Percentiles rank a stretch among this genome's conserved stretches.
Conservation (phyloP, 163 green algal genomes). For the Scenedesmus sp. region DNA sequence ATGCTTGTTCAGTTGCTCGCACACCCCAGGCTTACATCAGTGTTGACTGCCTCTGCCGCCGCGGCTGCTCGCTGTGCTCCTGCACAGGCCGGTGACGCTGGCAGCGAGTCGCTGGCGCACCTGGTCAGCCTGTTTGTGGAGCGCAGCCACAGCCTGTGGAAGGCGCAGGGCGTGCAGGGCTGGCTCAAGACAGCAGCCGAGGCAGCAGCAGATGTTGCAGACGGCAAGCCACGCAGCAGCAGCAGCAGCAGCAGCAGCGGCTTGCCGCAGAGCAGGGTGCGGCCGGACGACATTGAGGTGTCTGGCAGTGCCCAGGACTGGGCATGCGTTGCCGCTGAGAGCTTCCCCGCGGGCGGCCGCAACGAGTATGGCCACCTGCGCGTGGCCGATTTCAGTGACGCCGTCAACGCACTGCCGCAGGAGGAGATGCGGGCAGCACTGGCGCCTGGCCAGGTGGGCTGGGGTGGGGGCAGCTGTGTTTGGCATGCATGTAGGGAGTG, state of each 20-base stretch:
- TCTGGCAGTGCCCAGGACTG: constrained; percentile 70
- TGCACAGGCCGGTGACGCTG: constrained; percentile 55
- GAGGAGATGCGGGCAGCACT: constrained; percentile 41
- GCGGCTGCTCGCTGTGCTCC: not conserved
- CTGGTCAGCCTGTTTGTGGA: constrained; percentile 90
- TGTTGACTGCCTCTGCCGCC: constrained; percentile 11
- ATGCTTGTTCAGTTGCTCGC: not conserved
- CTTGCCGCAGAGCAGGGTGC: not conserved
- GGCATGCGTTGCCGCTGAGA: constrained; percentile 68
- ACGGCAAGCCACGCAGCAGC: constrained; percentile 59
- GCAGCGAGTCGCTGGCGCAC: constrained; percentile 78
- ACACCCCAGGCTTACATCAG: not conserved
- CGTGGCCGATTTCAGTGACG: constrained; percentile 86
- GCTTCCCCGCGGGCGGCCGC: constrained; percentile 67
- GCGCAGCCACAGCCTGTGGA: constrained; percentile 88
- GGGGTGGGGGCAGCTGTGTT: not conserved
- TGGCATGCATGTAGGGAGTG: not conserved
- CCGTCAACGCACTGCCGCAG: constrained; percentile 75
- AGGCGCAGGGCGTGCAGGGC: constrained; percentile 77
- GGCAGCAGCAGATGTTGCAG: constrained; percentile 70
- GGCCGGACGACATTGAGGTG: constrained; percentile 7
- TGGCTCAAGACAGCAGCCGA: constrained; percentile 73
- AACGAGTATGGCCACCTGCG: constrained; percentile 88
- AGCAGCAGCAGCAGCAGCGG: constrained; percentile 42
- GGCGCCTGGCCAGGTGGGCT: not conserved